phyloP scores from a whole-genome alignment of 2,329 filamentous ascomycete genomes.

The Aspergillus tanneri region DNA sequence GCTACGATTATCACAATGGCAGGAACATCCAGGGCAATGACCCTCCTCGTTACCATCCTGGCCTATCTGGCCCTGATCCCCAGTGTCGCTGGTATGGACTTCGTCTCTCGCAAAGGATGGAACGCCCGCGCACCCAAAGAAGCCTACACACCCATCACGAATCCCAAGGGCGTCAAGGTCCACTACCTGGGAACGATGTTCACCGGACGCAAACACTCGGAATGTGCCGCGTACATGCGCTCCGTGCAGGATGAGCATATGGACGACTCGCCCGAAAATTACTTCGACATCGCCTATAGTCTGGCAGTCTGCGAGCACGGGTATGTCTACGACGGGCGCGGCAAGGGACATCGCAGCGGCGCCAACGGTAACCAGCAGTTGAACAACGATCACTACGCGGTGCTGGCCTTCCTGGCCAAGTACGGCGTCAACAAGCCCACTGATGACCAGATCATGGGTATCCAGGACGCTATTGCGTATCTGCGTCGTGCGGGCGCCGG shows the following conservation, averaged over 20 bases:
- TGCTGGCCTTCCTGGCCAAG: constrained; percentile 11
- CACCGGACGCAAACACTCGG: not conserved
- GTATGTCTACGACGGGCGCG: constrained; percentile 11
- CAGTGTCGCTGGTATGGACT: constrained; percentile 1
- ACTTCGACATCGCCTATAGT: constrained; percentile 11
- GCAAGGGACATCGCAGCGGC: constrained; percentile 6
- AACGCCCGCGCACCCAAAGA: constrained; percentile 4
- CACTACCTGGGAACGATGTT: constrained; percentile 10
- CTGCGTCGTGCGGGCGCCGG: constrained; percentile 4
- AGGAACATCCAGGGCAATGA: constrained; percentile 27
- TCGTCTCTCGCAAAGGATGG: constrained; percentile 10
- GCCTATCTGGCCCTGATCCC: not conserved
- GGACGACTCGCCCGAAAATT: constrained; percentile 1
- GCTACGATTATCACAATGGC: not conserved
- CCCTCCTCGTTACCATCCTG: constrained; percentile 1
- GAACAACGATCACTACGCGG: constrained; percentile 13
- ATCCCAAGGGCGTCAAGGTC: constrained; percentile 6
- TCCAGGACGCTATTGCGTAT: constrained; percentile 11
- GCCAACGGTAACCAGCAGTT: constrained; percentile 8
- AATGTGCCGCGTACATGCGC: constrained; percentile 8
- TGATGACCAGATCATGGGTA: not conserved
- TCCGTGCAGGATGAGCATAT: constrained; percentile 7
- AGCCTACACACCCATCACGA: constrained; percentile 7
- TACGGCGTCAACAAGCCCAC: constrained; percentile 4
- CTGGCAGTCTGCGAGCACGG: constrained; percentile 10